Percentiles rank a stretch among this genome's conserved stretches.
Conservation (phyloP, 2,329 filamentous ascomycete genomes). For the Colletotrichum falcatum region DNA sequence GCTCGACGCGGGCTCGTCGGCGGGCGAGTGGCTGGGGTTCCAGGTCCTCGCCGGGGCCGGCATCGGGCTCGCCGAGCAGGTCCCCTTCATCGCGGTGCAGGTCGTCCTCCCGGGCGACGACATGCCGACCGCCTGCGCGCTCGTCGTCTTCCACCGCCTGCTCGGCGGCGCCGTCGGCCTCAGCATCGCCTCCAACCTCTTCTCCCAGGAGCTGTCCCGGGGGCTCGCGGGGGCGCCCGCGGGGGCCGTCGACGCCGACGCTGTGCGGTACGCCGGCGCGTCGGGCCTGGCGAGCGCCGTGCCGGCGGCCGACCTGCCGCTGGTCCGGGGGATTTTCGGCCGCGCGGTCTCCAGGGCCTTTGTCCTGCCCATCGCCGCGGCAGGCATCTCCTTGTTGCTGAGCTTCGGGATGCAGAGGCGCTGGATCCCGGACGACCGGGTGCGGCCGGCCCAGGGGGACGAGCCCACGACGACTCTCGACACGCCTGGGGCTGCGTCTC, state of each 20-base stretch:
- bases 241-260: not conserved
- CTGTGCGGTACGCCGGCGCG: not conserved
- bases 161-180: slow-evolving; percentile 9
- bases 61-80: slow-evolving; percentile 33
- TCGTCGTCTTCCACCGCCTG: not conserved
- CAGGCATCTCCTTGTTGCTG: not conserved
- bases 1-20: not conserved
- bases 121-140: not conserved
- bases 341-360: not conserved
- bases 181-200: slow-evolving; percentile 15
- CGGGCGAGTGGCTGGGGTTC: slow-evolving; percentile 29
- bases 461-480: not conserved
- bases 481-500: too few relatives aligned
- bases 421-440: slow-evolving; percentile 12
- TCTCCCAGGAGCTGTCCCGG: slow-evolving; percentile 7
- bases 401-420: slow-evolving; percentile 12
- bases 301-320: not conserved
- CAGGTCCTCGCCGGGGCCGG: slow-evolving; percentile 33
- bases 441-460: not conserved
- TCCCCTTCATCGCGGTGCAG: slow-evolving; percentile 38
- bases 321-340: not conserved
- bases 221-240: slow-evolving; percentile 2
- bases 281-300: slow-evolving; percentile 4
- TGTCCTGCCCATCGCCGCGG: not conserved
- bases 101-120: slow-evolving; percentile 33